Percentiles rank a stretch among this genome's conserved stretches.
phyloP scores from a whole-genome alignment of 306 rosid genomes.

The Fragaria iinumae region DNA sequence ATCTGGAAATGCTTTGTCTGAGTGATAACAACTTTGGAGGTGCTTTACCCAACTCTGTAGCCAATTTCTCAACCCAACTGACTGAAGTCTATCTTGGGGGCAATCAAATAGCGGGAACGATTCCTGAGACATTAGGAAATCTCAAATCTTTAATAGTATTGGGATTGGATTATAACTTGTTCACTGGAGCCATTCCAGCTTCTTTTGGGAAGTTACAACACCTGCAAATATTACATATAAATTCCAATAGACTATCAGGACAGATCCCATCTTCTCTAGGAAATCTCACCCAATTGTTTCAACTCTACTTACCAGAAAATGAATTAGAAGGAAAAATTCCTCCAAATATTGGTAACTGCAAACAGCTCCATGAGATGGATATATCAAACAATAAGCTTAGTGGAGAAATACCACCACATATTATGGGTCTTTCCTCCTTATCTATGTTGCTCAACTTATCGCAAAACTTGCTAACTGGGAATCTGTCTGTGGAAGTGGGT shows the following conservation, averaged over 20 bases:
- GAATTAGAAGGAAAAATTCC: conserved; percentile 38
- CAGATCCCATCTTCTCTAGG: conserved; percentile 21
- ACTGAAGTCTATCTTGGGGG: neutral
- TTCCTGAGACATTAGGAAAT: conserved; percentile 28
- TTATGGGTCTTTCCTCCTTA: conserved; percentile 6
- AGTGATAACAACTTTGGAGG: conserved; percentile 34
- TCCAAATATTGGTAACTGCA: conserved; percentile 17
- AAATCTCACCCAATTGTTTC: conserved; percentile 24
- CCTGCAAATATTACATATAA: neutral
- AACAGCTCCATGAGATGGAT: neutral
- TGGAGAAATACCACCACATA: conserved; percentile 31
- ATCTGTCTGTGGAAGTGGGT: conserved; percentile 23
- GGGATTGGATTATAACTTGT: neutral
- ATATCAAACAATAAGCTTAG: conserved; percentile 14
- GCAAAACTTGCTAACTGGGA: conserved; percentile 23
- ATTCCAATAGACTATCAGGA: conserved; percentile 26
- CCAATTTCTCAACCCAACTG: conserved; percentile 40
- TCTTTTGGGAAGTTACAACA: conserved; percentile 25
- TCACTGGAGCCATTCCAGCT: conserved; percentile 28
- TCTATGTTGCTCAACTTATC: conserved; percentile 25
- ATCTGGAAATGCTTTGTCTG: neutral
- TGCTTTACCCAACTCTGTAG: conserved; percentile 25
- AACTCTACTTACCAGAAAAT: conserved; percentile 6
- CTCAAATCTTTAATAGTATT: conserved; percentile 11
- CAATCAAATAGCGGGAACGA: conserved; percentile 24